Base-by-base conservation (phyloP, 2,329 filamentous ascomycete species). In the Clonostachys rhizophaga region DNA sequence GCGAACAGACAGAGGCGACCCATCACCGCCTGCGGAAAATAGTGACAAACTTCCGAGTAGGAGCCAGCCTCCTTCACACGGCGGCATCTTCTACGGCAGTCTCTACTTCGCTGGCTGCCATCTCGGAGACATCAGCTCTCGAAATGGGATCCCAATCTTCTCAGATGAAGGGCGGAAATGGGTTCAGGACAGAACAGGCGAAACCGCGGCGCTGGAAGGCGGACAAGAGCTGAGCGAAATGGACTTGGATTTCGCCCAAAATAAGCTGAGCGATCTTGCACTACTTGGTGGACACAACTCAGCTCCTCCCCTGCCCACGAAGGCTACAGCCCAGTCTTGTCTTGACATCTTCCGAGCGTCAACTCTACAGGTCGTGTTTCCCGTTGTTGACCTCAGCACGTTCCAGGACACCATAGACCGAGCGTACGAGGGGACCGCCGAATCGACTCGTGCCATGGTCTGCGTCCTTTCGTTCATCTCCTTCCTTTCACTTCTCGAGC, bases 381-480 rank as follows among this genome's bases (percentile, higher is more conserved):
- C 74, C 1, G 43, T 71, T 7, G 49, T 75, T 10, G 71, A 76
- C 47, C 44, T 50, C 2, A 56, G 61, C 0, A 51, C 75, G 3
- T 76, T 76, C 49, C 48, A 52, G 8, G 55, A 66, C 6, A 74
- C 67, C 2, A 60, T 75, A 17, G 58, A 62, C 0, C 44, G 54
- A 2, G 74, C 70, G 3, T 77, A 76, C 48, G 50, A 59, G 6
- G 45, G 58, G n/a, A 49, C 49, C 49, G 49, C 50, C 59, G 5
- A 60, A 58, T 30, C 24, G 9, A 30, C 24, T 30, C 24, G 24
- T 33, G 62, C 64, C n/a, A 67, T 62, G 44, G 68, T 68, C 1
- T 74, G 69, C 49, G 60, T 76, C 4, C 64, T 72, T 47, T 58
- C 70, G 3, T 76, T 76, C 51, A 46, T 72, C 5, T 60, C 67